These are phyloP conservation scores for Tephrocybe sp. DNA, from an alignment of 768 basidiomycete species.

Conservation along the genomic window DNA sequence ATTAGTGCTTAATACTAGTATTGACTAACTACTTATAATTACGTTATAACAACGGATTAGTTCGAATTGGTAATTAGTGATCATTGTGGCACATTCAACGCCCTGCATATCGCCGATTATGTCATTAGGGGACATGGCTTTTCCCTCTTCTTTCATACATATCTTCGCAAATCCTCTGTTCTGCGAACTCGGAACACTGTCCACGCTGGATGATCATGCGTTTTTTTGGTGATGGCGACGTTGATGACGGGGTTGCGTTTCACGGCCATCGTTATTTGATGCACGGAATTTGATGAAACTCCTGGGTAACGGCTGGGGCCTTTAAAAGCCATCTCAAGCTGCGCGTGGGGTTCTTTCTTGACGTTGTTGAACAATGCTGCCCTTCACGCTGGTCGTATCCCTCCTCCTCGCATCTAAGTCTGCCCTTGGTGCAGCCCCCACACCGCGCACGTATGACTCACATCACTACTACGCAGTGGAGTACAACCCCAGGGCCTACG, in stretches of 20 bases:
- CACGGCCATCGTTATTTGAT: slow-evolving; percentile 16
- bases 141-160: too few species aligned
- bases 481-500: slow-evolving; percentile 45
- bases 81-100: too few species aligned
- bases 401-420: slow-evolving; percentile 32
- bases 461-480: slow-evolving; percentile 86
- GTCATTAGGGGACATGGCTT: too few species aligned
- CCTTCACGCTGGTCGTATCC: slow-evolving; percentile 29
- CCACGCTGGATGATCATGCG: neutral
- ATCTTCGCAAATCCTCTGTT: too few species aligned
- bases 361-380: slow-evolving; percentile 28
- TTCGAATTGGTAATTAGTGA: too few species aligned
- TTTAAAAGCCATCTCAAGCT: neutral
- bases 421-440: slow-evolving; percentile 33
- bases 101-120: too few species aligned
- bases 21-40: too few species aligned
- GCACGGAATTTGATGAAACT: slow-evolving; percentile 6
- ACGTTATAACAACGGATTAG: too few species aligned
- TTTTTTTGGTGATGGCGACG: neutral
- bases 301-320: slow-evolving; percentile 6
- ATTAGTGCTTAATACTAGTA: too few species aligned
- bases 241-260: neutral
- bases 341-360: slow-evolving; percentile 1
- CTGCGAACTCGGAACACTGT: too few species aligned
- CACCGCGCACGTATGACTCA: slow-evolving; percentile 54